phyloP scores from a whole-genome alignment of 2,329 filamentous ascomycete species.

The Zymoseptoria brevis region DNA sequence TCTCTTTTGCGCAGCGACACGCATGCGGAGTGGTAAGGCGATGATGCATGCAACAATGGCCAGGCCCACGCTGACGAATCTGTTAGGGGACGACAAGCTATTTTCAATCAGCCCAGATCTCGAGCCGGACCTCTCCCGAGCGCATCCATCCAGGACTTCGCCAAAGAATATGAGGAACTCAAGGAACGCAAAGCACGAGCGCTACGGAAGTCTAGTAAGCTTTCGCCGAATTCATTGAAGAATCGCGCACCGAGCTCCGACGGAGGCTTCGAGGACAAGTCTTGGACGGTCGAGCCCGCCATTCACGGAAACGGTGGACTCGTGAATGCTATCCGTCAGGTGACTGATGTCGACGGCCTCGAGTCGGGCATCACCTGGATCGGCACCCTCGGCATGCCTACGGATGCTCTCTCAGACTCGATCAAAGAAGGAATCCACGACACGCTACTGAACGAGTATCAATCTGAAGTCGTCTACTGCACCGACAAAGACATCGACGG shows the following conservation, averaged over 20 bases:
- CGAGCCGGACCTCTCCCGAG: constrained; percentile 67
- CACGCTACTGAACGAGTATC: constrained; percentile 68
- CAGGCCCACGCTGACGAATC: neutral
- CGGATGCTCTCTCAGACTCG: constrained; percentile 68
- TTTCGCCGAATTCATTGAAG: constrained; percentile 11
- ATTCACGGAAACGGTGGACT: constrained; percentile 90
- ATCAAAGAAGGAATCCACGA: constrained; percentile 79
- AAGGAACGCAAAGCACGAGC: constrained; percentile 15
- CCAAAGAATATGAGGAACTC: constrained; percentile 38
- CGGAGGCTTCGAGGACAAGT: constrained; percentile 58
- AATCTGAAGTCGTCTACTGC: constrained; percentile 76
- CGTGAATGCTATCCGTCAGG: constrained; percentile 77
- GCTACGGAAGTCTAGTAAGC: constrained; percentile 7
- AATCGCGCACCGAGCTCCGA: constrained; percentile 32
- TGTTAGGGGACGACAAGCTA: constrained; percentile 46
- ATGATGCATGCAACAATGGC: neutral
- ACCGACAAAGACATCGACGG: constrained; percentile 89
- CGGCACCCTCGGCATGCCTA: constrained; percentile 88
- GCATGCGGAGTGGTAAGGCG: constrained; percentile 57
- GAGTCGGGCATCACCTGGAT: constrained; percentile 78
- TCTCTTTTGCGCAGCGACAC: constrained; percentile 63
- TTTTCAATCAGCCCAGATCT: constrained; percentile 69
- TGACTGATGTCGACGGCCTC: constrained; percentile 52
- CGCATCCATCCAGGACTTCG: constrained; percentile 64
- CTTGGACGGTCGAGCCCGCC: constrained; percentile 75